Evolutionary conservation across 2,329 filamentous ascomycete genomes (phyloP), one percentile per base, ranked within the genome.

Genomic region (Trichoderma lentiforme): DNA sequence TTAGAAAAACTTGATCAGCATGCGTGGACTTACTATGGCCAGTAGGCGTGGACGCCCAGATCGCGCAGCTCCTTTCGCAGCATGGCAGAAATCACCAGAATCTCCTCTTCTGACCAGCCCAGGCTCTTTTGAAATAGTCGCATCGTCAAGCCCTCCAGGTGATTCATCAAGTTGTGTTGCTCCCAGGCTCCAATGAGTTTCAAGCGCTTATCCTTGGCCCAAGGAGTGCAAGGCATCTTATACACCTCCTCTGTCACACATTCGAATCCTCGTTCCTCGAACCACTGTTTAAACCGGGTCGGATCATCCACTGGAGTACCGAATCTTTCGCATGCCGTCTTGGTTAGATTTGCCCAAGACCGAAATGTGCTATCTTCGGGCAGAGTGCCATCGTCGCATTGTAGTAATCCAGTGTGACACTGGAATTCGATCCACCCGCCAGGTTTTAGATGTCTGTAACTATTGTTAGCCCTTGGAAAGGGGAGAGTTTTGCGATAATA

Each of bases 181-280:
- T 75, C 73, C 75, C 75, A 74, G 61, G 67, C 72, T 73, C 86
- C 86, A 14, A 87, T 76, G 70, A 86, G 82, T 76, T 87, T 88
- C 62, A 85, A 79, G 34, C 83, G 83, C 39, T 80, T 80, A 57
- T 86, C 83, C 66, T 83, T 84, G 0, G 85, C 82, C 86, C 86
- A 88, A 7, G 82, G 79, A 73, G 83, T 84, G 71, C 81, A 79
- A 1, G 86, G 86, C 76, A 86, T 81, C 77, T 84, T 84, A 75
- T 80, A 84, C 24, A 84, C 76, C 9, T 81, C 77, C 75, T 87
- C 83, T 1, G 77, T 76, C 0, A 89, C 83, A 73, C 86, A 81
- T 64, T 81, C 79, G 75, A 89, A 89, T 5, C 87, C 88, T 1
- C 83, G 83, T n/a, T 84, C 82, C 18, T 79, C 77, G 71, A 89